Base-by-base conservation (phyloP, 805 yeast species). In the Kuraishia hungarica region DNA sequence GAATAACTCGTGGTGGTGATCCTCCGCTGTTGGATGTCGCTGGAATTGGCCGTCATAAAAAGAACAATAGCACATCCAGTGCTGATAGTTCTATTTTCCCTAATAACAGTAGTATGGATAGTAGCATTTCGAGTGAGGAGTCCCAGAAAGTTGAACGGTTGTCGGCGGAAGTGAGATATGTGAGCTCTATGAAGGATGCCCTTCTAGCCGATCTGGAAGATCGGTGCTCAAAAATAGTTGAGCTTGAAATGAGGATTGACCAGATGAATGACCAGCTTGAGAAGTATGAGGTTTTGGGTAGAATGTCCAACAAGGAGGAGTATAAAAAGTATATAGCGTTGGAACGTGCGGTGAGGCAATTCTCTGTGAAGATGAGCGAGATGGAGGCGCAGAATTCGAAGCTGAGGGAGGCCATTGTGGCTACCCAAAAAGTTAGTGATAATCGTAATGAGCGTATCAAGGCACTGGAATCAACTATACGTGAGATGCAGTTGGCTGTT, bases 361-460 rank as follows among this genome's bases (percentile, higher is more conserved):
- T 87, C 58, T 75, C 80, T 20, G 72, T 71, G n/a, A 83, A 84
- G 55, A 75, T 86, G 54, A 75, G 75, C 53, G 87, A 86, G 57
- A 77, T 85, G 35, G 86, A 84, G 57, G 67, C 73, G n/a, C 85
- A 84, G 63, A 87, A 87, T 63, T 68, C 74, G 29, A 72, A 78
- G 52, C 68, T 87, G 39, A 73, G 80, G 53, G 80, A 76, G 60
- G 89, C 86, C 60, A 70, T 85, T 20, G 72, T 73, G 26, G 72
- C 82, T 2, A 73, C 82, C 47, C 81, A 81, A 56, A 76, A 80
- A 58, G 75, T 86, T 56, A 77, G 85, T 29, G 83, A 79, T 20
- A 70, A 81, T 19, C 76, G 89, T 54, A 80, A 80, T 56, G 75
- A 74, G 53, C 75, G 86, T 52, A 85, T 87, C 52, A 72, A 73